phyloP scores from a whole-genome alignment of 345 rosid species.

The Salix exigua region DNA sequence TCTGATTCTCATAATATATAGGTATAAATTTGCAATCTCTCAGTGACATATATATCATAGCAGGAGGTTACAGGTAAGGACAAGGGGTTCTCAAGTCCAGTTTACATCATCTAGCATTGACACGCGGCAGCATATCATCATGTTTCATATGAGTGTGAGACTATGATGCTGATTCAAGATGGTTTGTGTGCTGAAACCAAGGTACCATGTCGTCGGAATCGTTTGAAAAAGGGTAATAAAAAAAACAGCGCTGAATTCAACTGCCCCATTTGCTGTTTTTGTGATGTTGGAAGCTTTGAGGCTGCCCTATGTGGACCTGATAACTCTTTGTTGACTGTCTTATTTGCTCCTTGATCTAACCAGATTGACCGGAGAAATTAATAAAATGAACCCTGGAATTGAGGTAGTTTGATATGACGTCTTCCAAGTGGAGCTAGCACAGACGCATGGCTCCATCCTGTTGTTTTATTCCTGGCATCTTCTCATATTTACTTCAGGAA shows the following conservation, averaged over 20 bases:
- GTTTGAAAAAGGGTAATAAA: not conserved
- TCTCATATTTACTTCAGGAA: not conserved
- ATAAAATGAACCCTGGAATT: not conserved
- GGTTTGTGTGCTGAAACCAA: not conserved
- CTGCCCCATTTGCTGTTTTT: not conserved
- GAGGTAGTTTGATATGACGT: not conserved
- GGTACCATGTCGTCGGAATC: not conserved
- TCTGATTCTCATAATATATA: not conserved
- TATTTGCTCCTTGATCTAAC: not conserved
- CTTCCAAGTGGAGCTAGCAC: not conserved
- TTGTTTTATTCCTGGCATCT: not conserved
- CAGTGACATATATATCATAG: not conserved
- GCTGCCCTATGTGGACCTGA: not conserved
- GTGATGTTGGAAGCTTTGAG: not conserved
- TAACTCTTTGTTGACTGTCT: not conserved
- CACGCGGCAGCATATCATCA: not conserved
- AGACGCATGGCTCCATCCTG: not conserved
- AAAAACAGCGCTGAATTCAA: not conserved
- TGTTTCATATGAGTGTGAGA: not conserved
- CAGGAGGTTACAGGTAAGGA: too few species aligned
- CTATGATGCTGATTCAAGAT: not conserved
- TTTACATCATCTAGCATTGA: too few species aligned
- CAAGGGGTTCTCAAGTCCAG: too few species aligned
- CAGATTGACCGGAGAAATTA: not conserved
- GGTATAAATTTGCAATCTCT: not conserved